Conservation (phyloP, 805 yeast genomes). For the Lipomyces oligophaga region DNA sequence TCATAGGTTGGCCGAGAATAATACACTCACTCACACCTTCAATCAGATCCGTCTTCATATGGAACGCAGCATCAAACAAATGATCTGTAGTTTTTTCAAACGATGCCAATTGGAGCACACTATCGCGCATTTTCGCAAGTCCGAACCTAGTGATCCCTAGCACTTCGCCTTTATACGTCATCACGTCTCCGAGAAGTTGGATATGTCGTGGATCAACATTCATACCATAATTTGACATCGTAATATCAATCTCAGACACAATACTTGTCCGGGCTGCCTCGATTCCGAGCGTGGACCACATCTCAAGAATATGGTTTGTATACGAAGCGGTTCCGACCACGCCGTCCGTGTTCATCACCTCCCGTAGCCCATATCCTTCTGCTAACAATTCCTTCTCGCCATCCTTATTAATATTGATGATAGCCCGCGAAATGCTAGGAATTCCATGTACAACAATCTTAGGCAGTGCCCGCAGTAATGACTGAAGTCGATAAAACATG, state of each 20-base stretch:
- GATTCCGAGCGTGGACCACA: constrained; percentile 84
- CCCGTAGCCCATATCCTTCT: constrained; percentile 95
- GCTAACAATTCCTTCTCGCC: constrained; percentile 83
- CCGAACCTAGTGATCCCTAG: constrained; percentile 98
- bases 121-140: constrained; percentile 95
- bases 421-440: constrained; percentile 89
- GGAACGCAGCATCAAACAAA: constrained; percentile 95
- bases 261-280: constrained; percentile 96
- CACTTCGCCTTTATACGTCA: constrained; percentile 98
- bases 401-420: constrained; percentile 82
- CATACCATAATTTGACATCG: constrained; percentile 99
- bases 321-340: constrained; percentile 80
- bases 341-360: constrained; percentile 97
- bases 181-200: constrained; percentile 93
- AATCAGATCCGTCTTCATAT: constrained; percentile 90
- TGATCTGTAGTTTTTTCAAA: constrained; percentile 99
- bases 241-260: constrained; percentile 89
- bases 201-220: constrained; percentile 99
- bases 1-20: constrained; percentile 96
- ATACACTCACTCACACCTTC: constrained; percentile 99
- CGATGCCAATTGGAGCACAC: constrained; percentile 92
- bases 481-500: constrained; percentile 84
- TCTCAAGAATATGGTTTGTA: constrained; percentile 91
- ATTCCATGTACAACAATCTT: constrained; percentile 89
- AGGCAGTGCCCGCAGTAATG: constrained; percentile 78